phyloP scores from a whole-genome alignment of 2,329 filamentous ascomycete species.

The Sporothrix mexicana region DNA sequence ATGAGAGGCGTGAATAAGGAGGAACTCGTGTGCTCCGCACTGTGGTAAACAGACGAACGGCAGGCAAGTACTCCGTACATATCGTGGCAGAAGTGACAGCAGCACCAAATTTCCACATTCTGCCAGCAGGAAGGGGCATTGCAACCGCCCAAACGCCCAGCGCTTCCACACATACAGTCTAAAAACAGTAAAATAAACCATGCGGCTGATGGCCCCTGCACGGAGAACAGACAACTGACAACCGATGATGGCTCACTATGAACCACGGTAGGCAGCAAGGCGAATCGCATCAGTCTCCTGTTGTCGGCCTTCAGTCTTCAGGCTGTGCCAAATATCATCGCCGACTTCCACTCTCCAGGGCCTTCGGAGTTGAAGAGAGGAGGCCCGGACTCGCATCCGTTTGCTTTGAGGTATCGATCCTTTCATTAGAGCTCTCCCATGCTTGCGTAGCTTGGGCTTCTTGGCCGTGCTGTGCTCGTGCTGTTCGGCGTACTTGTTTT shows the following conservation, averaged over 20 bases:
- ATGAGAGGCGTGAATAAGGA: not conserved
- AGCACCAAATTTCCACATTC: not conserved
- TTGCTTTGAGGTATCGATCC: not conserved
- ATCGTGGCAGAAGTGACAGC: too few relatives aligned
- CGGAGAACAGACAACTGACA: not conserved
- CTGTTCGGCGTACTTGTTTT: not conserved
- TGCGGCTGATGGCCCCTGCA: conserved; percentile 1
- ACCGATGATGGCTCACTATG: not conserved
- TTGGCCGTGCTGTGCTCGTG: too few relatives aligned
- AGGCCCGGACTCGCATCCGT: not conserved
- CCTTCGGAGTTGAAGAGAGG: not conserved
- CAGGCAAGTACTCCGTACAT: not conserved
- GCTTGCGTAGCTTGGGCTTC: not conserved
- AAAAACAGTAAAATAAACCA: too few relatives aligned
- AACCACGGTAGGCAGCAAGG: not conserved
- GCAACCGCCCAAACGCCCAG: not conserved
- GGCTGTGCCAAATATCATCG: too few relatives aligned
- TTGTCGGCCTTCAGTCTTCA: too few relatives aligned
- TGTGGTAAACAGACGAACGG: not conserved
- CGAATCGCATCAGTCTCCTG: not conserved
- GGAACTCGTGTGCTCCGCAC: too few relatives aligned
- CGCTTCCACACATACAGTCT: not conserved
- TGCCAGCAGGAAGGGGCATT: not conserved
- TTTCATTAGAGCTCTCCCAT: conserved; percentile 1
- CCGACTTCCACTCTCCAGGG: not conserved